Conservation (phyloP, 2,329 filamentous ascomycete species). For the Sphaerulina populicola region DNA sequence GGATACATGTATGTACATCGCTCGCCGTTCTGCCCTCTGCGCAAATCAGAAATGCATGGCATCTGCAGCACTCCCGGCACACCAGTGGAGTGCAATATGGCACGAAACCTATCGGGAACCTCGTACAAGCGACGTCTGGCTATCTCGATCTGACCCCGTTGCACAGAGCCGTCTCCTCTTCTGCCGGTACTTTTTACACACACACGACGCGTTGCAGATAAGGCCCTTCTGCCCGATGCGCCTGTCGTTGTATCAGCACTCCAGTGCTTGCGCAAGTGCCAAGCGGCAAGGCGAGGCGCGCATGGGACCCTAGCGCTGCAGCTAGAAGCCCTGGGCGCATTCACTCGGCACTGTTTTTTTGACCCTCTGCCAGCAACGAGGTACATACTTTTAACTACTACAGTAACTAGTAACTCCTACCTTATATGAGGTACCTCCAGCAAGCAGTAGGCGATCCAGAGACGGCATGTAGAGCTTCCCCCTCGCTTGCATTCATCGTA, state of each 20-base stretch:
- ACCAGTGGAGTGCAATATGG: too few species aligned
- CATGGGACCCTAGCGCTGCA: neutral
- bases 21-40: neutral
- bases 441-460: neutral
- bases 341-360: neutral
- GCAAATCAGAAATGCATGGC: neutral
- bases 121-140: neutral
- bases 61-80: too few species aligned
- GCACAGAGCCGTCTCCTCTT: neutral
- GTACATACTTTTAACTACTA: too few species aligned
- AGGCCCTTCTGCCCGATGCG: constrained; percentile 1
- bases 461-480: neutral
- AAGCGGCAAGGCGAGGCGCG: neutral
- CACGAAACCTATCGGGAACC: neutral
- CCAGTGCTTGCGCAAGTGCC: neutral
- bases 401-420: too few species aligned
- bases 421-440: too few species aligned
- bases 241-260: neutral
- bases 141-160: neutral
- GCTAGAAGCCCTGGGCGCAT: neutral
- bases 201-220: neutral
- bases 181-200: constrained; percentile 5
- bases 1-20: too few species aligned
- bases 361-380: neutral
- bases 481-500: neutral